Conservation (phyloP, 208 protist genomes). For the Zelonia costaricensis region DNA sequence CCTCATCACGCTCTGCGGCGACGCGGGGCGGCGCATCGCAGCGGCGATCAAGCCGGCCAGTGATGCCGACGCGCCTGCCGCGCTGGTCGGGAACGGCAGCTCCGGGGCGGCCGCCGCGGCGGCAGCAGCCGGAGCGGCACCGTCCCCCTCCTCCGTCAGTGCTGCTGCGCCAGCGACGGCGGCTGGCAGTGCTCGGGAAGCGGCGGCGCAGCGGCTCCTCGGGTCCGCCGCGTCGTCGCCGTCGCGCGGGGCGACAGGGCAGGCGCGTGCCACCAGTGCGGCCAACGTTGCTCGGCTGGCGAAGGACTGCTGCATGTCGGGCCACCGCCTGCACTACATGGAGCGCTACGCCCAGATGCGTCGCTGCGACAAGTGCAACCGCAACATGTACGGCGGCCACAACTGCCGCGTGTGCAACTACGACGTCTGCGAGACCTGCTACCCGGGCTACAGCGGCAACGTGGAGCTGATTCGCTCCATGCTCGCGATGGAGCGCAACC, state of each 20-base stretch:
- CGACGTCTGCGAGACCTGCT: slow-evolving; percentile 56
- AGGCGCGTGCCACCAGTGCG: slow-evolving; percentile 2
- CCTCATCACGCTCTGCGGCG: slow-evolving; percentile 53
- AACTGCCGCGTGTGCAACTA: slow-evolving; percentile 61
- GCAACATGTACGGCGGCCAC: slow-evolving; percentile 29
- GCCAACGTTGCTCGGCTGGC: slow-evolving; percentile 5
- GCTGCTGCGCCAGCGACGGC: no score
- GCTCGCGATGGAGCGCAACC: slow-evolving; percentile 29
- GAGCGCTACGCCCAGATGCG: slow-evolving; percentile 3
- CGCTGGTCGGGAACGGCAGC: no score
- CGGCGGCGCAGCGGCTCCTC: neutral
- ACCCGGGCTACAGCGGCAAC: slow-evolving; percentile 45
- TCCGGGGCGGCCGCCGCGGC: no score
- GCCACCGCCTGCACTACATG: slow-evolving; percentile 45
- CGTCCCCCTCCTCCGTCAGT: no score
- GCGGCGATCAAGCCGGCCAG: slow-evolving; percentile 15
- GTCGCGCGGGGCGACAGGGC: neutral
- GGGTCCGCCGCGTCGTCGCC: neutral
- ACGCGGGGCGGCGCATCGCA: slow-evolving; percentile 21
- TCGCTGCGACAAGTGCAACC: slow-evolving; percentile 47
- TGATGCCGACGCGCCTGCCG: neutral
- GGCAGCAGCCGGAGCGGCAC: no score
- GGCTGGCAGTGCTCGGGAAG: neutral
- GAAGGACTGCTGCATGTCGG: slow-evolving; percentile 60
- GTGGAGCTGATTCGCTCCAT: slow-evolving; percentile 23